A percentile compares a stretch with the other conserved stretches of the same genome.
Conservation (phyloP, 1,139 yeast species). For the Blastobotrys malaysiensis region DNA sequence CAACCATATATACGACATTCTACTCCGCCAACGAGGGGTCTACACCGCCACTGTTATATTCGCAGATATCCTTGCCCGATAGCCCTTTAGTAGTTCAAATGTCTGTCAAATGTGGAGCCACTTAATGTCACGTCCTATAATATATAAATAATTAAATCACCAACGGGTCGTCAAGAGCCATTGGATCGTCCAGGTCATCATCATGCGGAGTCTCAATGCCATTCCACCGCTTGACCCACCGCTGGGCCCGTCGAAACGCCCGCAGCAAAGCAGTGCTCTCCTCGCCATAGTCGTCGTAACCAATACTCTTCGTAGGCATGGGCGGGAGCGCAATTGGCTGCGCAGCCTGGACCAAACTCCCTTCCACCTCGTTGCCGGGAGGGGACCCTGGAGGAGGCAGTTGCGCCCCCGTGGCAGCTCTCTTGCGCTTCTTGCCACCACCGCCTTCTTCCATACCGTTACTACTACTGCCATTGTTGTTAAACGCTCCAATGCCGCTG, state of each 20-base stretch:
- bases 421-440: background rate
- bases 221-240: conserved; percentile 25
- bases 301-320: conserved; percentile 1
- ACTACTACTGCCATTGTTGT: background rate
- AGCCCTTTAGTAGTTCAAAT: no score
- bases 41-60: background rate
- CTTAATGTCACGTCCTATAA: no score
- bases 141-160: background rate
- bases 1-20: background rate
- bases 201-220: conserved; percentile 1
- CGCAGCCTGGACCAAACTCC: background rate
- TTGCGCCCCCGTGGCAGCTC: background rate
- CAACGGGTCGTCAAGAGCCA: conserved; percentile 3
- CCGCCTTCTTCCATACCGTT: background rate
- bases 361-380: conserved; percentile 2
- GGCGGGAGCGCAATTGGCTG: background rate
- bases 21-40: conserved; percentile 3
- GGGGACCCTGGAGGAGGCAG: background rate
- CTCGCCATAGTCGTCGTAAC: conserved; percentile 26
- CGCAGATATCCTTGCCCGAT: background rate
- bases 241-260: conserved; percentile 23
- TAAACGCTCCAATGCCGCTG: conserved; percentile 4
- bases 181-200: background rate
- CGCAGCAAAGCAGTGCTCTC: conserved; percentile 21
- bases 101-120: no score